Base-by-base conservation (phyloP, 352 stramenopile species). In the Phytophthora vignae region DNA sequence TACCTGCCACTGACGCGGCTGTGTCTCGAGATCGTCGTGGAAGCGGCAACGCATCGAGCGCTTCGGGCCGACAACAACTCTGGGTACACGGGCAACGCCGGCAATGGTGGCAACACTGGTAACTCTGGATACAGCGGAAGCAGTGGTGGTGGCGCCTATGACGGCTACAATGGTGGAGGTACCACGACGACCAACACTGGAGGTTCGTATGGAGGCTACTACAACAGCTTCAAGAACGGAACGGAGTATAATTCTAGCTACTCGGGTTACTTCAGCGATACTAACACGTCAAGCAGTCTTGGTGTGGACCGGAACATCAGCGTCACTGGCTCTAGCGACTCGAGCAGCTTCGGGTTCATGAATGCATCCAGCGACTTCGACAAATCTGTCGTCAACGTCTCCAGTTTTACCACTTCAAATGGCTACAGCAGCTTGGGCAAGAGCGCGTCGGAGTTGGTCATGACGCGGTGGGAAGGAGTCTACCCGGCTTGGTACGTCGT, bases 1-100 rank as follows among this genome's bases (percentile, higher is more conserved):
- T 86, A 86, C 42, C 40, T 86, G 31, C 79, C 79, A 25, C 22
- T 84, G 48, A 82, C 70, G 0, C 60, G 73, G 12, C 29, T 82
- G 3, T 68, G 64, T 36, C 22, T 85, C 11, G 75, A 83, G 10
- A 33, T 55, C 21, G 48, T 55, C 21, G 48, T 31, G 21, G 48
- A 55, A 31, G 48, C 48, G 3, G 22, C 10, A 33, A 55, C 48
- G 6, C 19, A 55, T 55, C n/a, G 22, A 15, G 19, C 31, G 5
- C 6, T 25, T 29, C 29, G 48, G 5, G n/a, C 8, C 0, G 48
- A 31, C 8, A 25, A 55, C 19, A 25, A 55, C 19, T 55, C 48
- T 0, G 48, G 48, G 8, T 55, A 55, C 17, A 31, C 22, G 6
- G n/a, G 44, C 44, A 27, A 52, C 44, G 8, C 44, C 10, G 44